Evolutionary conservation across 106 monocot genomes (phyloP).

Genomic region (Acorus calamus): DNA sequence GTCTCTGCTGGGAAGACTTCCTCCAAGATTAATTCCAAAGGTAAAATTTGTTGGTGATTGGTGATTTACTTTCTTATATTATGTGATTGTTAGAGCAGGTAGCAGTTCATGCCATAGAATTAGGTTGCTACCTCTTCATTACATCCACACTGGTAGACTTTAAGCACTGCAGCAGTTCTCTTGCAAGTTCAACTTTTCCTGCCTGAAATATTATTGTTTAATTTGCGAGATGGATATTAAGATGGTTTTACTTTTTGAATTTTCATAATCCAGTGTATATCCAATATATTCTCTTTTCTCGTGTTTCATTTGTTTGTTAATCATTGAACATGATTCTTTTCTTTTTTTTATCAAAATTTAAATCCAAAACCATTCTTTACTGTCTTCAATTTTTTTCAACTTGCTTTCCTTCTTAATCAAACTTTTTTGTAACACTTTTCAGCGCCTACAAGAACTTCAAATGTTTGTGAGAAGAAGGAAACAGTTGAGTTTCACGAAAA

Average conservation of each 20-base stretch:
- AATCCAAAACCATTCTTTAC: neutral
- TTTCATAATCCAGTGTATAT: too few species aligned
- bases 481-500: conserved; percentile 6
- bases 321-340: neutral
- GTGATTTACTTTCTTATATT: neutral
- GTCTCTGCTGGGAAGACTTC: conserved; percentile 54
- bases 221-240: too few species aligned
- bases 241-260: too few species aligned
- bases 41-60: conserved; percentile 21
- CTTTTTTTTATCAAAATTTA: neutral
- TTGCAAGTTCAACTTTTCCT: neutral
- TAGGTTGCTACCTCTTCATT: too few species aligned
- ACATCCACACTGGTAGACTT: too few species aligned
- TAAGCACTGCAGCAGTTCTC: too few species aligned
- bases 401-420: conserved; percentile 7
- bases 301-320: too few species aligned
- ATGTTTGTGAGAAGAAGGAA: conserved; percentile 18
- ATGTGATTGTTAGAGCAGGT: too few species aligned
- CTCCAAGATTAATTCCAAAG: conserved; percentile 35
- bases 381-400: conserved; percentile 1
- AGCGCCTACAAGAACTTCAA: conserved; percentile 12
- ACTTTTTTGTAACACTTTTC: neutral
- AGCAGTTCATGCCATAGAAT: too few species aligned
- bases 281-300: too few species aligned
- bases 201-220: too few species aligned